Evolutionary conservation across 208 protist species (phyloP), one percentile per base, ranked within the genome.

Genomic region (Zelonia costaricensis): DNA sequence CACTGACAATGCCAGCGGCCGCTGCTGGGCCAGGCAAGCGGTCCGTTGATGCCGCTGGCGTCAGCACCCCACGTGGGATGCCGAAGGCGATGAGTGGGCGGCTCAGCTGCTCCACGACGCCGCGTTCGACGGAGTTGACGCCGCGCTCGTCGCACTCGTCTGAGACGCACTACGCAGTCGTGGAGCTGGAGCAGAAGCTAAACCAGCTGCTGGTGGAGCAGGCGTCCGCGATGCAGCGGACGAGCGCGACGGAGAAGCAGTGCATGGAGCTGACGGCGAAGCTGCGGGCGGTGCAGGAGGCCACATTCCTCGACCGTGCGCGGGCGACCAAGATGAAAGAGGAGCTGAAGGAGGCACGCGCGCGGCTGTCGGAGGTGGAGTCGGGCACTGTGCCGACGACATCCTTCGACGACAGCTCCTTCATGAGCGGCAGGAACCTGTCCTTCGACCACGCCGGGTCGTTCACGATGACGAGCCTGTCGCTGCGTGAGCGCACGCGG

Each of bases 311-410:
- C 30, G 78, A 88, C 51, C 76, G 75, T 9, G 82, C 83, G 5
- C 75, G 78, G 9, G 76, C 80, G 13, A 60, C 75, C 1, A 92
- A 91, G 65, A 64, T 91, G 38, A 80, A 76, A 68, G 82, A 91
- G 25, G 83, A 92, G 35, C 55, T 95, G 44, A 33, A 67, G 42
- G 69, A 81, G 46, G 74, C 76, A 3, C 74, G 70, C n/a, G 23
- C 49, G 4, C 67, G 74, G 1, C 44, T 90, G n/a, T 44, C 52
- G 0, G 72, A 73, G n/a, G 15, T 76, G 48, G 71, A 82, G 42
- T 31, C 44, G 3, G 53, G 31, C 27, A 30, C 23, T 7, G 5
- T 39, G 12, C 31, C 45, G 0, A 35, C 43, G 22, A 18, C 48
- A 0, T 61, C 56, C 12, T 65, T 65, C 27, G 65, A 72, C 20